Evolutionary conservation across 1,139 yeast genomes (phyloP), one percentile per base, ranked within the genome.

Genomic region (Nematodospora anomalae): DNA sequence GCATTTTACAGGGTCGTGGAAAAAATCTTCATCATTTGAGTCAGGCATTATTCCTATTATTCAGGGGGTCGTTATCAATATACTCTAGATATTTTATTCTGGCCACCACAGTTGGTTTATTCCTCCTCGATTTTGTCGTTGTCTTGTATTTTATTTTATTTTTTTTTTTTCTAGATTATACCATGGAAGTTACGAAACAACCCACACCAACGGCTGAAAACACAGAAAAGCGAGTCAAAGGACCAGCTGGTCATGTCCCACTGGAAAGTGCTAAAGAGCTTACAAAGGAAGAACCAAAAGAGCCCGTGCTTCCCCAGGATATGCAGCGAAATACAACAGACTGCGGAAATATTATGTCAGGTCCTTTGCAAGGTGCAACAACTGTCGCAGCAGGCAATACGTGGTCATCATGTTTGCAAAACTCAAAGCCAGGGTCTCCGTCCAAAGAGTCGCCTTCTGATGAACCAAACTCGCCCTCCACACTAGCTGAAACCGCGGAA

Each of bases 381-480:
- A 5, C 14, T 16, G 13, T 7, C 7, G 6, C 29, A n/a, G 29
- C 14, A 27, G 14, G 5, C 7, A 6, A n/a, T 20, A 25, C 27
- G 14, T 3, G 2, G 13, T n/a, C 29, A 27, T 4, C 29, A 27
- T 20, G 5, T 4, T 20, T n/a, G 12, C 29, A 3, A 27, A n/a
- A 7, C 11, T 10, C 29, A 12, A 6, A 6, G 4, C 14, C 12
- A n/a, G 21, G 16, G 11, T 20, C 29, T 11, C 14, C 14, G 20
- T 16, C 29, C 3, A 27, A 12, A 27, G 12, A n/a, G 7, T 11
- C 3, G 21, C 16, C 14, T 14, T 27, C 36, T 4, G 36, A 12
- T 22, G 20, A 15, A 16, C 30, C 11, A 14, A 25, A 23, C 23
- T 31, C 37, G 20, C 37, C 37, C 13, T 30, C 36, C 5, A 27